Base-by-base conservation (phyloP, 352 stramenopile species). In the Peronosclerospora sorghi region DNA sequence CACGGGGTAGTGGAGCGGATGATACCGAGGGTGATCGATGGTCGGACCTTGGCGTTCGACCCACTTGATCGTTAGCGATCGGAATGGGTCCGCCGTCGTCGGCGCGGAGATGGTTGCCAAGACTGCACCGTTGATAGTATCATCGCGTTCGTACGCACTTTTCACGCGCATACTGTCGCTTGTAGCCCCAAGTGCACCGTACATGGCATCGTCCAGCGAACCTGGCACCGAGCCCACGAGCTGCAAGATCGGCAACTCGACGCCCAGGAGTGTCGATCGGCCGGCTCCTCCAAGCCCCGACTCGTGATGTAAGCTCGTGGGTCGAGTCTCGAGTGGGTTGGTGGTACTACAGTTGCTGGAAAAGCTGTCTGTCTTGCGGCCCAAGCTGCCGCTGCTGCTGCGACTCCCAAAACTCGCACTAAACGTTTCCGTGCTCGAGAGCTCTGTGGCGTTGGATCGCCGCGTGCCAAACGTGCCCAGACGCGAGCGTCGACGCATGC, bases 161-260 rank as follows among this genome's bases (percentile, higher is more conserved):
- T 68, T 66, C 5, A 82, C 38, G 1, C 66, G 68, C 65, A 80
- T 78, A 4, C 45, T 35, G 4, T 76, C 59, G 8, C 62, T 48
- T 8, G 65, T 71, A 0, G 54, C 41, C 3, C 40, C 52, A 30
- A 81, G 30, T 20, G 59, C 46, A n/a, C 74, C 74, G 44, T 75
- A 82, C 52, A 86, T 63, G 13, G 59, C 65, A 32, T 86, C 74
- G 15, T 84, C 61, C 0, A 86, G 27, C 14, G 60, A 65, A 5
- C 74, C 74, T 8, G 59, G 48, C 0, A 86, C 41, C 7, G 62
- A 73, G 13, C 74, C 74, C 4, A 61, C 52, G 18, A 74, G 56
- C 34, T 75, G 54, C 14, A 75, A 42, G 18, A 72, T 49, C 1
- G 62, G 65, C 10, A 76, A 32, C 20, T 76, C 62, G 0, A 49